Conservation (phyloP, 2,329 filamentous ascomycete species). For the Zalaria obscura region DNA sequence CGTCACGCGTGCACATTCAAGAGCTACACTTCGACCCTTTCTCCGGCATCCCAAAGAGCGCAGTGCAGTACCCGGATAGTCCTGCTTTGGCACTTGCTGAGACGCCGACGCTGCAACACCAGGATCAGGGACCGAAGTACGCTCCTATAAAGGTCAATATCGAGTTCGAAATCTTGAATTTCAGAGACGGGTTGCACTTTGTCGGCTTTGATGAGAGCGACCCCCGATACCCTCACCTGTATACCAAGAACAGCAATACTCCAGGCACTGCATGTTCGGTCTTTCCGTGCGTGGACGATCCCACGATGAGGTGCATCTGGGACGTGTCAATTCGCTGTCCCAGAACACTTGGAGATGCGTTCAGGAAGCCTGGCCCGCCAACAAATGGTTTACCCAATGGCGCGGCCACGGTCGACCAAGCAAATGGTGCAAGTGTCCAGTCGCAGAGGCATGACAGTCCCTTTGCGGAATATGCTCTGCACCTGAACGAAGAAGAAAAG, state of each 20-base stretch:
- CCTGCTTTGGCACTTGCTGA: constrained; percentile 16
- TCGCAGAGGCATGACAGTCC: constrained; percentile 15
- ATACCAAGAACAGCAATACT: constrained; percentile 68
- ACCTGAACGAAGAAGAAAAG: constrained; percentile 62
- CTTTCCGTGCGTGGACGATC: constrained; percentile 87
- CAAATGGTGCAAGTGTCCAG: constrained; percentile 13
- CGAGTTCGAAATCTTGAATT: constrained; percentile 61
- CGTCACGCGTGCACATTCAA: constrained; percentile 46
- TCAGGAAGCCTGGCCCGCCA: constrained; percentile 19
- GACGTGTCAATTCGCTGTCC: constrained; percentile 78
- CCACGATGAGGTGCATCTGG: constrained; percentile 69
- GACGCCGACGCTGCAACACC: constrained; percentile 12
- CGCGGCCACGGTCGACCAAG: not conserved
- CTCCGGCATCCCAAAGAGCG: constrained; percentile 24
- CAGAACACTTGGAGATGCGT: constrained; percentile 68
- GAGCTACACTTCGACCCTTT: constrained; percentile 37
- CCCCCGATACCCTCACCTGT: constrained; percentile 76
- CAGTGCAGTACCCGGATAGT: constrained; percentile 16
- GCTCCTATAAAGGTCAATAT: constrained; percentile 52
- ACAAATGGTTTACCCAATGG: constrained; percentile 8
- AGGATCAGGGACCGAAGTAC: constrained; percentile 28
- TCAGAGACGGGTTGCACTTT: constrained; percentile 82
- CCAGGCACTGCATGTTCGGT: constrained; percentile 71
- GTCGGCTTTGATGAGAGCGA: constrained; percentile 73
- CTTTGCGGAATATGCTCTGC: constrained; percentile 19